These are phyloP conservation scores for Erigeron philadelphicus DNA, from an alignment of 140 eudicot species.

Conservation along the genomic window DNA sequence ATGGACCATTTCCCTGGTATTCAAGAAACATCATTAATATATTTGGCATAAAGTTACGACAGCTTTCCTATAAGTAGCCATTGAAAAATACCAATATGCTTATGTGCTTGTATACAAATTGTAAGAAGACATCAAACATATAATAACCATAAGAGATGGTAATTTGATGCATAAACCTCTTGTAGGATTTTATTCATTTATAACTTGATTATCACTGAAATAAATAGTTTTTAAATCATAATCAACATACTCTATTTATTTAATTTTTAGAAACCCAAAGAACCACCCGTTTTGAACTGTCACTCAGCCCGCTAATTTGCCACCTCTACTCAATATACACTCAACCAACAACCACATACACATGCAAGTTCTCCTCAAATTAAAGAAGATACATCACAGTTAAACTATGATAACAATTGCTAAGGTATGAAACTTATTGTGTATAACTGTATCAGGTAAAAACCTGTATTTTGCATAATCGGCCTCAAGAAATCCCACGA, in stretches of 20 bases:
- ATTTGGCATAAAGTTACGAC: conserved; percentile 9
- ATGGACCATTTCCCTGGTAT: conserved; percentile 92
- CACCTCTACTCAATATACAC: conserved; percentile 10
- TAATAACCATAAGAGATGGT: not conserved
- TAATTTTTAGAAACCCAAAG: not conserved
- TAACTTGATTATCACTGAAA: not conserved
- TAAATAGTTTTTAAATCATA: not conserved
- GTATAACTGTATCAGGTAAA: conserved; percentile 8
- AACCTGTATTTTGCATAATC: conserved; percentile 97
- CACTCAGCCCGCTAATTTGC: not conserved
- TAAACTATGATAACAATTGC: not conserved
- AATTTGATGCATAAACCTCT: not conserved
- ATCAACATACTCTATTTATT: not conserved
- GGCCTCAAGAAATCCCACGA: conserved; percentile 95
- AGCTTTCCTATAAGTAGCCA: not conserved
- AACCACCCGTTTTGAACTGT: not conserved
- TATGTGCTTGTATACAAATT: not conserved
- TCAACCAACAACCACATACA: conserved; percentile 11
- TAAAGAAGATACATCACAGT: conserved; percentile 3
- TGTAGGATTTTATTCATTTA: not conserved
- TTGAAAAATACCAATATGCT: not conserved
- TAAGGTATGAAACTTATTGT: conserved; percentile 13
- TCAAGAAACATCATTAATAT: conserved; percentile 10
- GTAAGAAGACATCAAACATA: not conserved
- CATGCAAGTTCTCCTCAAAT: conserved; percentile 13